Percentiles rank a stretch among this genome's conserved stretches.
These are phyloP conservation scores for Pontederia paniculata DNA, from an alignment of 176 grass and related monocot genomes.

Conservation along the genomic window DNA sequence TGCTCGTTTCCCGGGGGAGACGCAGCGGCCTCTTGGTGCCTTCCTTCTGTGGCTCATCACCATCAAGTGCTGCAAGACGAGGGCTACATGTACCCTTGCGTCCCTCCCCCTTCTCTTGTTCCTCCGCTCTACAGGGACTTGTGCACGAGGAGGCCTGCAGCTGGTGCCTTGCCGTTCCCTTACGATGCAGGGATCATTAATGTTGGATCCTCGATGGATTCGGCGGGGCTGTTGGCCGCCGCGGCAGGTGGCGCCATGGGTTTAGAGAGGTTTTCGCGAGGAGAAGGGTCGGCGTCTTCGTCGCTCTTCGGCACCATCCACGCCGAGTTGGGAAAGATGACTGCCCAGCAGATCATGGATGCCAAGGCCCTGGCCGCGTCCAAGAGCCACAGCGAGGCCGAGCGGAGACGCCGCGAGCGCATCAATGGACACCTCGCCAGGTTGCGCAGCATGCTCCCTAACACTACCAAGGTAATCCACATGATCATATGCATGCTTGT, in stretches of 20 bases:
- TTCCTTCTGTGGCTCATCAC: conserved; percentile 4
- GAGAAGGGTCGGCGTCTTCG: conserved; percentile 3
- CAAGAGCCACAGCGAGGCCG: conserved; percentile 29
- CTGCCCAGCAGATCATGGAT: conserved; percentile 21
- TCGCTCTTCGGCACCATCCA: conserved; percentile 16
- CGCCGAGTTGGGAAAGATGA: conserved; percentile 13
- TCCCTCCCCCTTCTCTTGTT: neutral
- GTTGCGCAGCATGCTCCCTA: conserved; percentile 24
- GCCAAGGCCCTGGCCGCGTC: conserved; percentile 22
- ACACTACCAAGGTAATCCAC: conserved; percentile 18
- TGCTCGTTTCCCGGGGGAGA: neutral
- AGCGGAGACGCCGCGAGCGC: conserved; percentile 22
- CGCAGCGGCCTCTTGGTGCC: neutral
- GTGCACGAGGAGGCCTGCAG: neutral
- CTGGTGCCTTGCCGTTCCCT: neutral
- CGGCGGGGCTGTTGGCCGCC: neutral
- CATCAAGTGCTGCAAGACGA: neutral
- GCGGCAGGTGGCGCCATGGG: neutral
- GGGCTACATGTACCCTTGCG: neutral
- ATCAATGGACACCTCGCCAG: conserved; percentile 26
- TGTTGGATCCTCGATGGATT: neutral
- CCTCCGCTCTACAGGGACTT: conserved; percentile 2
- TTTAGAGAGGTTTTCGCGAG: neutral
- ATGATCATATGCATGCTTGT: neutral
- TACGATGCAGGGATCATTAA: neutral